Conservation (phyloP, 352 stramenopile genomes). For the Elongisporangium prolatum region DNA sequence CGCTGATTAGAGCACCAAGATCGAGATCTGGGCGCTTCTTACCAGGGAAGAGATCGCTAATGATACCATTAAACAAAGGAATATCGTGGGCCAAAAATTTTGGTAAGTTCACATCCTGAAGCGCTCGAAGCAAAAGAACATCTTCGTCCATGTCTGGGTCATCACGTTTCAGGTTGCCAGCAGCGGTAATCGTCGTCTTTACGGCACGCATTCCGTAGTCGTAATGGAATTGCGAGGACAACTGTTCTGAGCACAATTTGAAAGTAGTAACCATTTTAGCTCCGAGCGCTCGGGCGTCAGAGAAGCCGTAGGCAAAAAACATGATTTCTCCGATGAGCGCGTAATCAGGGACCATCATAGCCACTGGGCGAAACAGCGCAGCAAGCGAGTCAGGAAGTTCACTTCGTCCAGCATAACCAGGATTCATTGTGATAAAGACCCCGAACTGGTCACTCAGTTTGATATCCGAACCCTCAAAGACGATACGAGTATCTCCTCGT, state of each 20-base stretch:
- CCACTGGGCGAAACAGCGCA: slow-evolving; percentile 92
- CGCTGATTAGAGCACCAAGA: slow-evolving; percentile 77
- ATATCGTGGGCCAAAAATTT: slow-evolving; percentile 96
- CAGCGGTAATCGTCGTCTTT: slow-evolving; percentile 94
- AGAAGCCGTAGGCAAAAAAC: slow-evolving; percentile 94
- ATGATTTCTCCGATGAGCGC: slow-evolving; percentile 96
- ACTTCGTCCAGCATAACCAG: slow-evolving; percentile 91
- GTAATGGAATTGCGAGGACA: slow-evolving; percentile 94
- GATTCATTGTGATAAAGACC: slow-evolving; percentile 97
- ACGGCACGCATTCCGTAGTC: slow-evolving; percentile 96
- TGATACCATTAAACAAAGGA: slow-evolving; percentile 92
- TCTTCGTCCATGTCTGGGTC: slow-evolving; percentile 93
- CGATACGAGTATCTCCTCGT: slow-evolving; percentile 80
- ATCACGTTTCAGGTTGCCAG: slow-evolving; percentile 92
- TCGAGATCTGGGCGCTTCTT: slow-evolving; percentile 88
- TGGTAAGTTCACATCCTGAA: slow-evolving; percentile 94
- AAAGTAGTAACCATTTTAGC: slow-evolving; percentile 97
- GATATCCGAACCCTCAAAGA: slow-evolving; percentile 95
- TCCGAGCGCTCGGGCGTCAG: slow-evolving; percentile 90
- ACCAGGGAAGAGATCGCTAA: slow-evolving; percentile 92
- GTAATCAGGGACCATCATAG: slow-evolving; percentile 97
- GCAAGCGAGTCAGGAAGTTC: slow-evolving; percentile 95
- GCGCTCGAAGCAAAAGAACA: slow-evolving; percentile 86
- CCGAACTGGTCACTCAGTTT: slow-evolving; percentile 91
- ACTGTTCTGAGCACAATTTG: slow-evolving; percentile 93